Conservation (phyloP, 2,329 filamentous ascomycete genomes). For the Plectosphaerella plurivora region DNA sequence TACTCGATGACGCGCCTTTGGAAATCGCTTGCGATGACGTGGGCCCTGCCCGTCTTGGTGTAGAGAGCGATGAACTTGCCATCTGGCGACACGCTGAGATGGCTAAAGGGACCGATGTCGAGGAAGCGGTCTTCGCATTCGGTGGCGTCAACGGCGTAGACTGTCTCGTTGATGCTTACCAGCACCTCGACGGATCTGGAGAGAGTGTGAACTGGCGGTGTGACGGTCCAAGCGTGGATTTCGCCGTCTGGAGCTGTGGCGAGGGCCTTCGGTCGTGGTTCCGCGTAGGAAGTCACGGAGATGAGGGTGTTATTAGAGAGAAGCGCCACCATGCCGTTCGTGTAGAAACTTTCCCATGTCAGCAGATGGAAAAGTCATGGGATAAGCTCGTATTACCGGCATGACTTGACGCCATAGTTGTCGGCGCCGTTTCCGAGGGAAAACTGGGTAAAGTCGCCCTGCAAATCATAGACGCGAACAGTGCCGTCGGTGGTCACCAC, state of each 20-base stretch:
- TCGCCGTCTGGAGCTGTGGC: slow-evolving; percentile 72
- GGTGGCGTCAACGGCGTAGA: slow-evolving; percentile 81
- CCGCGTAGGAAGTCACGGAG: slow-evolving; percentile 82
- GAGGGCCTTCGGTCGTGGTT: slow-evolving; percentile 81
- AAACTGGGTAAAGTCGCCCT: slow-evolving; percentile 93
- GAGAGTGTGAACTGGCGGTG: slow-evolving; percentile 82
- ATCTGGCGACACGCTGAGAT: slow-evolving; percentile 87
- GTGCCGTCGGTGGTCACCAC: slow-evolving; percentile 86
- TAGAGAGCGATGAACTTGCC: slow-evolving; percentile 86
- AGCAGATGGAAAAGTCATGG: neutral
- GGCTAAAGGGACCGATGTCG: slow-evolving; percentile 86
- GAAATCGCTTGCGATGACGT: slow-evolving; percentile 94
- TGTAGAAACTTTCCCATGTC: slow-evolving; percentile 61
- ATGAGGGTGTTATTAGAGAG: slow-evolving; percentile 84
- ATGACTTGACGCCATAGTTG: slow-evolving; percentile 81
- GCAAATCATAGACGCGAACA: slow-evolving; percentile 87
- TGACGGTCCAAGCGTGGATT: slow-evolving; percentile 83
- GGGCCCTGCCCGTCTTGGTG: slow-evolving; percentile 76
- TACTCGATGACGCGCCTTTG: slow-evolving; percentile 90
- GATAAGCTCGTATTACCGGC: slow-evolving; percentile 44
- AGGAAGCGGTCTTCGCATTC: slow-evolving; percentile 90
- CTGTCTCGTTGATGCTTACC: slow-evolving; percentile 76
- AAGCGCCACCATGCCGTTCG: slow-evolving; percentile 86
- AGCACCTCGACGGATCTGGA: slow-evolving; percentile 92
- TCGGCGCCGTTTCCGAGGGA: slow-evolving; percentile 86